Evolutionary conservation across 208 protist genomes (phyloP), one percentile per base, ranked within the genome.

Genomic region (Acanthamoeba lugdunensis): DNA sequence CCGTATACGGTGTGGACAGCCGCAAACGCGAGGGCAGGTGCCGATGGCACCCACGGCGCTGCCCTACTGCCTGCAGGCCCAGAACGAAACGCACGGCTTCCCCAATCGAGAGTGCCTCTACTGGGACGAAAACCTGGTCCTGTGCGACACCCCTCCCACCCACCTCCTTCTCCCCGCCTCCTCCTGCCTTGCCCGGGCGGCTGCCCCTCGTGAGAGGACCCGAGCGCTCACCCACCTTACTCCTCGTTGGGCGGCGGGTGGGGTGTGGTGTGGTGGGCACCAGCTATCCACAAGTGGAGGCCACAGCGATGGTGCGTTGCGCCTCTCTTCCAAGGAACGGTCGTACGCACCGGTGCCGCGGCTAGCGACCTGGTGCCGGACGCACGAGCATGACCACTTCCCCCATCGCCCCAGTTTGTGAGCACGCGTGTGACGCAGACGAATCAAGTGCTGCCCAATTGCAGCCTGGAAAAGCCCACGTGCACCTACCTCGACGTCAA

Each of bases 121-220:
- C 50, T 92, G 87, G 87, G 87, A 92, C 45, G 87, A 92, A 23
- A n/a, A 92, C 28, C 45, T 77, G 9, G 87, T 79, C 14, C 54
- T 92, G 85, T 91, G 41, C 52, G 45, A 4, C 9, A 11, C 45
- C 45, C 30, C n/a, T 23, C 45, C 7, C 3, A 0, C 23, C 2
- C 14, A 9, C 2, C 8, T 5, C 50, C 50, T 18, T 4, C 8
- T 13, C 65, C 9, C 65, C 65, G 21, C 9, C 65, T 25, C 16
- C 65, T 71, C 9, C 28, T 71, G 25, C 28, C 14, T 4, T 5
- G 2, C 0, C 50, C 37, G 37, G 37, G 37, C 37, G 37, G 37
- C 37, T 41, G 37, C 37, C 37, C 37, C 37, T 41, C 37, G 37
- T 41, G 37, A 41, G 37, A 2, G 37, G 37, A 41, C 0, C 0